Evolutionary conservation across 2,329 filamentous ascomycete species (phyloP), one percentile per base, ranked within the genome.

Genomic region (Xylaria sp.): DNA sequence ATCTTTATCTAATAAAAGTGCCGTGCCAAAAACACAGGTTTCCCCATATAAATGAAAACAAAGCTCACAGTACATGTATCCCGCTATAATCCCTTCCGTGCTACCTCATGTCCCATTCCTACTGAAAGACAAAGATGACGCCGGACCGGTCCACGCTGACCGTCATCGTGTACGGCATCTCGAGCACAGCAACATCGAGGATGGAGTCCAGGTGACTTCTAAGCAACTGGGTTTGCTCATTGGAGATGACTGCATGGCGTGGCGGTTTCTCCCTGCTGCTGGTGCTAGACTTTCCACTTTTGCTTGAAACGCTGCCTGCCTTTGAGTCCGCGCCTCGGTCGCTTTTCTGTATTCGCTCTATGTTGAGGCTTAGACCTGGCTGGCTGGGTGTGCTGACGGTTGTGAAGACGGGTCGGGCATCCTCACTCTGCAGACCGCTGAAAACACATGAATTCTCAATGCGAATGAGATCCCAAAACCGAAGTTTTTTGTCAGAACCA

Each of bases 121-220:
- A 79, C 70, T 79, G 77, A 57, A 91, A 97, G 62, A 98, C 90
- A 84, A 96, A 97, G 54, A 98, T 90, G 78, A 95, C 91, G 0
- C 96, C 96, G 47, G 91, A 92, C 74, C 95, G 86, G 83, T 99
- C 96, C 63, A 92, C 94, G 73, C 92, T 97, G 59, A 98, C 86
- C 40, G 94, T 92, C 93, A 98, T 98, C 4, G 92, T 92, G 79
- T 97, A 98, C 27, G 96, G 96, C 72, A 88, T 86, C 82, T 98
- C 93, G 73, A 99, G 80, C 76, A 98, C 82, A n/a, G 92, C 92
- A 73, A 98, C 90, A 81, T 98, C 95, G 76, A 92, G 87, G 68
- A 99, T 90, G 3, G 90, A 90, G 81, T 99, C 96, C 75, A 98
- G 80, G 81, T 99, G 96, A 67, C 91, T 93, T 78, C 90, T 92